phyloP scores from a whole-genome alignment of 805 yeast species.

The Scheffersomyces ergatensis region DNA sequence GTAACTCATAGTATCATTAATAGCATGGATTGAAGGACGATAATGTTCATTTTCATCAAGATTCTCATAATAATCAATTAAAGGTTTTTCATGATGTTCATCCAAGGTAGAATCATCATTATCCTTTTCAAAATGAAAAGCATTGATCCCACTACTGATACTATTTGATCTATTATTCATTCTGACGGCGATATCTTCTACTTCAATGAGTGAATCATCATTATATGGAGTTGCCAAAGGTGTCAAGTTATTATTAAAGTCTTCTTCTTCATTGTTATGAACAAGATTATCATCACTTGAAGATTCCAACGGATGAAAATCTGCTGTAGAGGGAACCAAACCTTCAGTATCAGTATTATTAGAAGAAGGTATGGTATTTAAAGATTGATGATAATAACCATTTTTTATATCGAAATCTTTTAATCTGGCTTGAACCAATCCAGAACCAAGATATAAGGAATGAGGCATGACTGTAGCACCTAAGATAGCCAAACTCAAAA shows the following conservation, averaged over 20 bases:
- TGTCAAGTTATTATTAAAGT: slow-evolving; percentile 2
- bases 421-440: slow-evolving; percentile 42
- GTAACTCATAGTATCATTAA: slow-evolving; percentile 72
- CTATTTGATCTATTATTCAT: slow-evolving; percentile 1
- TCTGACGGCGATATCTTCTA: not conserved
- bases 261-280: not conserved
- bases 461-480: slow-evolving; percentile 51
- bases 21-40: slow-evolving; percentile 78
- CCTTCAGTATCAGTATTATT: not conserved
- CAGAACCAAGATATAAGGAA: slow-evolving; percentile 42
- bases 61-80: slow-evolving; percentile 5
- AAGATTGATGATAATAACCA: slow-evolving; percentile 19
- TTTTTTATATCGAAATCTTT: slow-evolving; percentile 39
- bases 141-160: not conserved
- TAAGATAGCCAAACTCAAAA: slow-evolving; percentile 43
- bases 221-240: slow-evolving; percentile 6
- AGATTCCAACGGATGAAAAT: not conserved
- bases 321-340: not conserved
- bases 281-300: not conserved
- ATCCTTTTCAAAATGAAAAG: slow-evolving; percentile 5
- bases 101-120: slow-evolving; percentile 4
- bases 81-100: slow-evolving; percentile 1
- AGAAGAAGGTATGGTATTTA: not conserved
- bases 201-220: not conserved
- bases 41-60: slow-evolving; percentile 39